Conservation (phyloP, 768 basidiomycete species). For the Hemileccinum rubropunctum region DNA sequence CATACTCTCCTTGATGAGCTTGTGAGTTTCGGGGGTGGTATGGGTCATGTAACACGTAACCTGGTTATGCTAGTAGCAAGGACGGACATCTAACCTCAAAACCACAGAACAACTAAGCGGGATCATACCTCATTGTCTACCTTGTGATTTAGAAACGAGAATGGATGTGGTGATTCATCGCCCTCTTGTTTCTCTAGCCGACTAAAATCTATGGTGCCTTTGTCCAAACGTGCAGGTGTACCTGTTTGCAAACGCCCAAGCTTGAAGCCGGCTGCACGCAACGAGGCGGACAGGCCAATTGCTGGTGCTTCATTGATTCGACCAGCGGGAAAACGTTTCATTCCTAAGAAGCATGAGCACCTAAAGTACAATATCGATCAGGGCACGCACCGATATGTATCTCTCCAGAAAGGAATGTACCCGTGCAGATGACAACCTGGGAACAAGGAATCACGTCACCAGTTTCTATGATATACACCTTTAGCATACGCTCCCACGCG, state of each 20-base stretch:
- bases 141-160: slow-evolving; percentile 67
- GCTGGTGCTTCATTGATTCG: slow-evolving; percentile 71
- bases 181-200: slow-evolving; percentile 63
- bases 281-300: slow-evolving; percentile 71
- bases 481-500: neutral
- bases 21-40: slow-evolving; percentile 73
- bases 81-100: neutral
- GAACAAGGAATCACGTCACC: slow-evolving; percentile 76
- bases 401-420: slow-evolving; percentile 88
- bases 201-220: slow-evolving; percentile 66
- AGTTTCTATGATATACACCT: slow-evolving; percentile 44
- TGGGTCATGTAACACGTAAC: slow-evolving; percentile 67
- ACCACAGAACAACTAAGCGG: neutral
- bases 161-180: slow-evolving; percentile 63
- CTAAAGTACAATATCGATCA: neutral
- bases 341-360: slow-evolving; percentile 38
- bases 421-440: slow-evolving; percentile 85
- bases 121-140: slow-evolving; percentile 67
- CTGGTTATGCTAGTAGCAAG: slow-evolving; percentile 59
- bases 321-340: slow-evolving; percentile 76
- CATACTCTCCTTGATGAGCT: slow-evolving; percentile 71
- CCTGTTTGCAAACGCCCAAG: slow-evolving; percentile 84
- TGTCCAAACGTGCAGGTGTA: slow-evolving; percentile 79
- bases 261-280: slow-evolving; percentile 71
- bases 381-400: slow-evolving; percentile 72